Base-by-base conservation (phyloP, 2,329 filamentous ascomycete species). In the Xylaria digitata region DNA sequence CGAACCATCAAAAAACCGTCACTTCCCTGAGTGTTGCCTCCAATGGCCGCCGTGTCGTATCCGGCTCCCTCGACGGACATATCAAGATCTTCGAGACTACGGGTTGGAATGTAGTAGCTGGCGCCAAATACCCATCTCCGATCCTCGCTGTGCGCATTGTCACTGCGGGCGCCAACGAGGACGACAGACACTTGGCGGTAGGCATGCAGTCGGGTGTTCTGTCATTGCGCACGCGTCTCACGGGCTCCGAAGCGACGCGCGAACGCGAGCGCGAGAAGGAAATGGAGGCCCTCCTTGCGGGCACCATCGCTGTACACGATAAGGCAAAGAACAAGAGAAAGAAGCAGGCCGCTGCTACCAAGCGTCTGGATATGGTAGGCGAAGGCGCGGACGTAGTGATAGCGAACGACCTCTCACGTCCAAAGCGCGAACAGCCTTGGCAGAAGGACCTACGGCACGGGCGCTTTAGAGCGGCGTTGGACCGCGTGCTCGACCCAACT, bases 1-100 rank as follows among this genome's bases (percentile, higher is more conserved):
- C 90, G 73, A 98, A 96, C 78, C 96, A 99, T 80, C 96, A 99
- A 78, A 99, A 98, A 87, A 97, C 96, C 0, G 94, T 99, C 67
- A 98, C 96, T 0, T 90, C 92, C 7, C 85, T 99, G 61, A 90
- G 91, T 58, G 83, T 96, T 40, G 94, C 94, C 7, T 94, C 93
- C 50, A 88, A 92, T 72, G 92, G 92, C 53, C 89, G 89, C 57
- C 89, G 96, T 57, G 85, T 99, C 63, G 87, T 99, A 61, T 94
- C 91, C 71, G 96, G 94, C 79, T 94, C 91, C 21, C 85, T 99
- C 52, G 96, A 99, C 78, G 96, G 96, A 9, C 96, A 98, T 80
- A 90, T 98, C 82, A 99, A 99, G 82, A 89, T 99, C 45, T 98
- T 97, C 75, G 95, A 98, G 81, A 97, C 94, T 0, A 90, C 90